phyloP scores from a whole-genome alignment of 495 filamentous ascomycete genomes.

The Penicillium atrosanguineum region DNA sequence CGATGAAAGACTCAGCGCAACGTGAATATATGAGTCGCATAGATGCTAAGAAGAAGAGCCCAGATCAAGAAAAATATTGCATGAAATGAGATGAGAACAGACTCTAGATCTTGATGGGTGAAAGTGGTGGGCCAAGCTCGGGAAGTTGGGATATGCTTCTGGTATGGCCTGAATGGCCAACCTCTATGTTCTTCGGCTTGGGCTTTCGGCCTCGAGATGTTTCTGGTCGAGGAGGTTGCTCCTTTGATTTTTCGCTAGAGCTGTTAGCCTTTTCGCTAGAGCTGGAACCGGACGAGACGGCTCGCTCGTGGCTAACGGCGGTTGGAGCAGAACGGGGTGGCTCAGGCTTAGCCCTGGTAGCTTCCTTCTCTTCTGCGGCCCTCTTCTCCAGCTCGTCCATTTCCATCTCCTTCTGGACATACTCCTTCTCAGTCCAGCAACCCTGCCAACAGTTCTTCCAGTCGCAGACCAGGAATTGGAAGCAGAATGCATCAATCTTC shows the following conservation, averaged over 20 bases:
- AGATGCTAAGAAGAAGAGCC: background rate
- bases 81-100: background rate
- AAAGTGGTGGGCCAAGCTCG: constrained; percentile 73
- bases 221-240: constrained; percentile 34
- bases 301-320: constrained; percentile 50
- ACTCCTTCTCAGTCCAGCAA: constrained; percentile 85
- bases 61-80: background rate
- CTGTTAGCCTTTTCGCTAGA: constrained; percentile 29
- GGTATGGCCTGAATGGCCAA: constrained; percentile 23
- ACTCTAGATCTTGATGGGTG: constrained; percentile 57
- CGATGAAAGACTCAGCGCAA: constrained; percentile 2
- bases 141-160: constrained; percentile 48
- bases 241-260: constrained; percentile 14
- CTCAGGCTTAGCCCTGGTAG: constrained; percentile 10
- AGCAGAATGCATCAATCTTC: constrained; percentile 86
- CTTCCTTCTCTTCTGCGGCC: constrained; percentile 25
- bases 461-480: constrained; percentile 86
- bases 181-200: constrained; percentile 39
- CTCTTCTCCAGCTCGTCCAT: constrained; percentile 46
- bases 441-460: constrained; percentile 96
- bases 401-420: constrained; percentile 67
- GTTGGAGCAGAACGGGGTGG: constrained; percentile 1
- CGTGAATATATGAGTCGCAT: background rate
- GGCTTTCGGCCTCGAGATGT: constrained; percentile 34
- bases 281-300: constrained; percentile 60